These are phyloP conservation scores for Carallia brachiata DNA, from an alignment of 345 rosid genomes.

Conservation along the genomic window DNA sequence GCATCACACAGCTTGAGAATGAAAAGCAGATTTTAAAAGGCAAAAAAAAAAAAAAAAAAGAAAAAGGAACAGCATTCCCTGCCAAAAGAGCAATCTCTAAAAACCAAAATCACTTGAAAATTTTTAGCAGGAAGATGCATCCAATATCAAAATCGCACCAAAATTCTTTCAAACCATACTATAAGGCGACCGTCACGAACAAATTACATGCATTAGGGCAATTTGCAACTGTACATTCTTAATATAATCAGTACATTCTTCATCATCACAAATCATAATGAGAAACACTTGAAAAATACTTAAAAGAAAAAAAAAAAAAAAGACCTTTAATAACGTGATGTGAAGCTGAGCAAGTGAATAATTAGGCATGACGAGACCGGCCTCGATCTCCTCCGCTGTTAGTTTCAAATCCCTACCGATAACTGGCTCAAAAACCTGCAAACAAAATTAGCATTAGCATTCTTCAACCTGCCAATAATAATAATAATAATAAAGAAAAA, in stretches of 20 bases:
- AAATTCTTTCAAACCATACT: too few relatives aligned
- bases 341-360: conserved; percentile 59
- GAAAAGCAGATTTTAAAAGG: background rate
- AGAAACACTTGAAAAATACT: too few relatives aligned
- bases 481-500: background rate
- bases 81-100: too few relatives aligned
- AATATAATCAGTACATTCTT: too few relatives aligned
- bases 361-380: conserved; percentile 54
- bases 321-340: conserved; percentile 66
- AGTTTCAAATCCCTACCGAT: conserved; percentile 53
- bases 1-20: background rate
- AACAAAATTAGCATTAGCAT: background rate
- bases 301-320: background rate
- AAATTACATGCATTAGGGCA: too few relatives aligned
- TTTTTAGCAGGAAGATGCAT: too few relatives aligned
- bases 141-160: too few relatives aligned
- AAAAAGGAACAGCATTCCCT: background rate
- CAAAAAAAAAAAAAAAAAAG: too few relatives aligned
- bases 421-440: conserved; percentile 70
- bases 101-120: too few relatives aligned
- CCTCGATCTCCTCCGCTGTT: conserved; percentile 73
- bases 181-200: too few relatives aligned
- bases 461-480: background rate
- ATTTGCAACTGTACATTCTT: too few relatives aligned
- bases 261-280: too few relatives aligned